phyloP scores from a whole-genome alignment of 2,329 filamentous ascomycete genomes.

The Paraphoma sp. region DNA sequence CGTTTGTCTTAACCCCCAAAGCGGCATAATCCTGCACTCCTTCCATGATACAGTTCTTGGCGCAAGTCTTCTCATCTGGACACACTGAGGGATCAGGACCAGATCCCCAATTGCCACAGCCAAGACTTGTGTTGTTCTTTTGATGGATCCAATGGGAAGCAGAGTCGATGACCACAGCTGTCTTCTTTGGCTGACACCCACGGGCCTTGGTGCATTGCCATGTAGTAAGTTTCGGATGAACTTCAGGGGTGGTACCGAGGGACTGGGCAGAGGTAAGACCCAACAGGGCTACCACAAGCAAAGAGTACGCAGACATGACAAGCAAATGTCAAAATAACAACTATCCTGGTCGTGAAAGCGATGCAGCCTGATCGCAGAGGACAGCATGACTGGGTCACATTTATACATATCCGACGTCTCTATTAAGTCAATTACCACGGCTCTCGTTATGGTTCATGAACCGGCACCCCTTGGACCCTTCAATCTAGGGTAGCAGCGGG shows the following conservation, averaged over 20 bases:
- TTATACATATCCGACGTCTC: conserved; percentile 9
- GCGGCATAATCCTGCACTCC: conserved; percentile 61
- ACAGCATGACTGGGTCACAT: background rate
- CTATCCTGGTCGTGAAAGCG: background rate
- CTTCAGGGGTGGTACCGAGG: conserved; percentile 47
- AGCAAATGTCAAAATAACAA: background rate
- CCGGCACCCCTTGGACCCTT: background rate
- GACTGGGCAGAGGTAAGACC: conserved; percentile 40
- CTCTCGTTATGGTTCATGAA: no score
- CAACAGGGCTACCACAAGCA: conserved; percentile 35
- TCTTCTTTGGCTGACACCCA: conserved; percentile 58
- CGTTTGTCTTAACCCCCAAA: conserved; percentile 60
- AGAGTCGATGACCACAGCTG: conserved; percentile 60
- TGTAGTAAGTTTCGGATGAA: conserved; percentile 60
- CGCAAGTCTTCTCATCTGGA: conserved; percentile 58
- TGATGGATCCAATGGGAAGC: conserved; percentile 55
- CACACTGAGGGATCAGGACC: conserved; percentile 54
- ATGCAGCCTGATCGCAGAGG: background rate
- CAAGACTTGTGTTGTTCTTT: conserved; percentile 37
- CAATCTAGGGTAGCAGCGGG: background rate
- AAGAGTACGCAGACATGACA: conserved; percentile 31
- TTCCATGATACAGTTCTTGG: conserved; percentile 63
- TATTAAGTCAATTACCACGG: background rate
- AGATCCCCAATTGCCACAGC: conserved; percentile 43
- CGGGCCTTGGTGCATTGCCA: conserved; percentile 59